Percentiles rank a stretch among this genome's conserved stretches.
These are phyloP conservation scores for Chenopodium album DNA, from an alignment of 148 eudicot genomes.

Conservation along the genomic window DNA sequence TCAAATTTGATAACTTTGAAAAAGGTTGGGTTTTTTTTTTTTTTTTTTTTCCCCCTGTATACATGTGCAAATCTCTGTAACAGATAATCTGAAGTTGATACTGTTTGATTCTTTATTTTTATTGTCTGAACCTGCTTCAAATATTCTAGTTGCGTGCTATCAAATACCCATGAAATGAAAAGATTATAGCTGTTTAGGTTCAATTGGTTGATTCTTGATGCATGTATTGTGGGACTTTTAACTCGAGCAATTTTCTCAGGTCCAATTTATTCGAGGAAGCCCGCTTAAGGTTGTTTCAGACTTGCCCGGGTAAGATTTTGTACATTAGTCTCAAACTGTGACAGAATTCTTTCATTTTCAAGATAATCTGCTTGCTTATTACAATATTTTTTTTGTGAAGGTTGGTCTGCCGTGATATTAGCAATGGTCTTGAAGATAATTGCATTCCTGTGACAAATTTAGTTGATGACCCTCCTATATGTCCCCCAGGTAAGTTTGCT, in stretches of 20 bases:
- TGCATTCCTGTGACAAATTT: constrained; percentile 38
- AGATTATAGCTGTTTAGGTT: neutral
- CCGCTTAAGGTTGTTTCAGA: constrained; percentile 19
- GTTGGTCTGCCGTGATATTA: constrained; percentile 39
- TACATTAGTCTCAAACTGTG: neutral
- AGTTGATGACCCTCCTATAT: constrained; percentile 29
- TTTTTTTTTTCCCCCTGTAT: neutral
- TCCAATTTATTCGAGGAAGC: constrained; percentile 33
- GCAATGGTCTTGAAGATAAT: constrained; percentile 35
- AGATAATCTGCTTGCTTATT: neutral
- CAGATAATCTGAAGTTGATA: neutral
- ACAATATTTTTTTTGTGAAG: constrained; percentile 18
- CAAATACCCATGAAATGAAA: neutral
- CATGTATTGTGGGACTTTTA: neutral
- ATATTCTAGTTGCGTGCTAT: neutral
- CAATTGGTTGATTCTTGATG: neutral
- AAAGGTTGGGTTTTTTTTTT: neutral
- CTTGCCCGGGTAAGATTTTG: constrained; percentile 34
- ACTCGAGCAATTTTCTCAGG: constrained; percentile 25
- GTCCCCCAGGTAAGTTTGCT: constrained; percentile 36
- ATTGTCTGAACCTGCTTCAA: neutral
- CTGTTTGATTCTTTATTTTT: neutral
- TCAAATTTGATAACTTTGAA: neutral
- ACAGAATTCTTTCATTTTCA: neutral
- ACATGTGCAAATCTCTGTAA: neutral